Evolutionary conservation across 352 stramenopile species (phyloP).

Genomic region (Phytopythium ostracodes): DNA sequence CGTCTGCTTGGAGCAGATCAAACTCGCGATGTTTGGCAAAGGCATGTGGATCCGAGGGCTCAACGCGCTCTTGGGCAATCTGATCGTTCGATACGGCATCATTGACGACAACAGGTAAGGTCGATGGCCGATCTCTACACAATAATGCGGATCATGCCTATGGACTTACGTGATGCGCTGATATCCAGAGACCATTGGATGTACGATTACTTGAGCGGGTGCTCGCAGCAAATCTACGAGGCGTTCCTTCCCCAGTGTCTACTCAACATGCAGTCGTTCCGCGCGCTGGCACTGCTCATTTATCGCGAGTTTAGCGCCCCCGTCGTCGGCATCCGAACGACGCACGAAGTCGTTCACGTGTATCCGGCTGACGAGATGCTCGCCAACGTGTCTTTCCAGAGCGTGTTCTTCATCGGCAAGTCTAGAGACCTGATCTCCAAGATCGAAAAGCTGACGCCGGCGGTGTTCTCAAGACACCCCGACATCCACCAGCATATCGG

Average conservation of each 20-base stretch:
- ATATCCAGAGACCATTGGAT: conserved; percentile 48
- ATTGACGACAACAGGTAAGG: conserved; percentile 39
- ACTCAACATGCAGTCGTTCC: conserved; percentile 42
- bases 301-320: conserved; percentile 64
- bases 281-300: conserved; percentile 42
- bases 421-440: conserved; percentile 39
- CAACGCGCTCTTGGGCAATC: conserved; percentile 72
- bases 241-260: conserved; percentile 48
- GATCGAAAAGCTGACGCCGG: conserved; percentile 50
- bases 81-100: conserved; percentile 51
- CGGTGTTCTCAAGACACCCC: conserved; percentile 37
- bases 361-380: conserved; percentile 50
- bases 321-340: conserved; percentile 49
- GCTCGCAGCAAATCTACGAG: conserved; percentile 56
- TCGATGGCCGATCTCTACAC: not conserved
- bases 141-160: not conserved
- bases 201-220: conserved; percentile 56
- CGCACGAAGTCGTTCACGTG: conserved; percentile 42
- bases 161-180: conserved; percentile 1
- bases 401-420: conserved; percentile 60
- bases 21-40: conserved; percentile 69
- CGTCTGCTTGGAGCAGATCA: conserved; percentile 74
- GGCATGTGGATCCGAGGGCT: conserved; percentile 67
- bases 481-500: conserved; percentile 46
- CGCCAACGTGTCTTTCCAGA: conserved; percentile 42